A percentile compares a stretch with the other conserved stretches of the same genome.
Conservation (phyloP, 495 filamentous ascomycete genomes). For the Lophiostoma macrostomum region DNA sequence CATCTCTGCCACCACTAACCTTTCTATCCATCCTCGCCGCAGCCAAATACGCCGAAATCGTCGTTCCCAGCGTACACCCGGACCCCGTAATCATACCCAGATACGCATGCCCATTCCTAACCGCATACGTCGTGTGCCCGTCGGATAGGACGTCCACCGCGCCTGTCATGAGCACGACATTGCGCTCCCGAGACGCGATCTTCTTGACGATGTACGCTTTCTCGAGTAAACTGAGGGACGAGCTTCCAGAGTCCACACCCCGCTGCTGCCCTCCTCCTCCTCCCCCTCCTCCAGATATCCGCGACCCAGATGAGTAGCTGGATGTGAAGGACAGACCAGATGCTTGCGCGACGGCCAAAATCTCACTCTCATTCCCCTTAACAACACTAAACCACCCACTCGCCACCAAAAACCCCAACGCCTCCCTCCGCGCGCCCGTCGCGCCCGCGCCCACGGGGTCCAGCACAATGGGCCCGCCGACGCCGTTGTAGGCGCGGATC, state of each 20-base stretch:
- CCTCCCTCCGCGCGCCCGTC: slow-evolving; percentile 66
- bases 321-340: slow-evolving; percentile 33
- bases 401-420: slow-evolving; percentile 68
- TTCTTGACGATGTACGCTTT: slow-evolving; percentile 60
- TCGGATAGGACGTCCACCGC: slow-evolving; percentile 74
- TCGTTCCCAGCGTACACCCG: slow-evolving; percentile 81
- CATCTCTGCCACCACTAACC: too few relatives aligned
- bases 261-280: slow-evolving; percentile 58
- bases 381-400: slow-evolving; percentile 79
- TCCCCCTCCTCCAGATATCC: too few relatives aligned
- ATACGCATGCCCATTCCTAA: slow-evolving; percentile 74
- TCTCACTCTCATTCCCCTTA: slow-evolving; percentile 94
- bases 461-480: slow-evolving; percentile 71
- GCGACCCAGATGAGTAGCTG: too few relatives aligned
- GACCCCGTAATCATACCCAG: slow-evolving; percentile 83
- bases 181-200: slow-evolving; percentile 64
- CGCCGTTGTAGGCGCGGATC: slow-evolving; percentile 72
- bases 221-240: slow-evolving; percentile 51
- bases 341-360: slow-evolving; percentile 63
- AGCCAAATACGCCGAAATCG: slow-evolving; percentile 71
- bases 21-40: too few relatives aligned
- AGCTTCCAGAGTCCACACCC: slow-evolving; percentile 79
- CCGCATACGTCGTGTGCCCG: slow-evolving; percentile 59
- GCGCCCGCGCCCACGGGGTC: slow-evolving; percentile 93
- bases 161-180: slow-evolving; percentile 85